A percentile compares a stretch with the other conserved stretches of the same genome.
These are phyloP conservation scores for Pseudotsuga menziesii DNA, from an alignment of 75 land plant species.

Conservation along the genomic window DNA sequence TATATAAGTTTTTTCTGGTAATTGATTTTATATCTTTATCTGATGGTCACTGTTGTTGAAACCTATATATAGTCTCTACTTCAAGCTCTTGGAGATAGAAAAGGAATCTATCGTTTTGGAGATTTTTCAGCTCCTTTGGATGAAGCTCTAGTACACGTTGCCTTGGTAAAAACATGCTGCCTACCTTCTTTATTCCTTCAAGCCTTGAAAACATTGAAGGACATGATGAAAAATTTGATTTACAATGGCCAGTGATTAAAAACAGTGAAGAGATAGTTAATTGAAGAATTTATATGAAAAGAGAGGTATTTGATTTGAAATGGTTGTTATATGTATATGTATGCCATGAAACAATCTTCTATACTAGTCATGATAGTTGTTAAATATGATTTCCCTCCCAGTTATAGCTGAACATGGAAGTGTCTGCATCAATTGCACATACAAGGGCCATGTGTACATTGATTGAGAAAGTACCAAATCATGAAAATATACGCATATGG, in stretches of 20 bases:
- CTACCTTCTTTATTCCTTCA: background rate
- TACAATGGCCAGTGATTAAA: background rate
- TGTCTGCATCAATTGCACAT: too few species aligned
- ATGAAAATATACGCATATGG: background rate
- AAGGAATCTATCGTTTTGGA: slow-evolving; percentile 89
- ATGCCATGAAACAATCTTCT: background rate
- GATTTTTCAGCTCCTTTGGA: slow-evolving; percentile 93
- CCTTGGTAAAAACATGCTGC: slow-evolving; percentile 49
- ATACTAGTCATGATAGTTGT: background rate
- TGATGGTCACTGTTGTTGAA: background rate
- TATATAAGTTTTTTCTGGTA: background rate
- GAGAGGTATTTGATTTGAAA: background rate
- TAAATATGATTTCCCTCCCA: background rate
- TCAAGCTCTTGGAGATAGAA: slow-evolving; percentile 86
- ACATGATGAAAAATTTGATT: background rate
- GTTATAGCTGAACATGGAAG: background rate
- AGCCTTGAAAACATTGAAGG: background rate
- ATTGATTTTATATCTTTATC: slow-evolving; percentile 4
- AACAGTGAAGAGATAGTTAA: slow-evolving; percentile 1
- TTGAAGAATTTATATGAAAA: background rate
- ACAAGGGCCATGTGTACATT: background rate
- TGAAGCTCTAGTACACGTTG: slow-evolving; percentile 90
- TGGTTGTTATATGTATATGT: background rate
- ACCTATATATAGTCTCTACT: slow-evolving; percentile 68
- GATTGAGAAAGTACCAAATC: background rate